Conservation (phyloP, 2,329 filamentous ascomycete genomes). For the Aciculosporium take region DNA sequence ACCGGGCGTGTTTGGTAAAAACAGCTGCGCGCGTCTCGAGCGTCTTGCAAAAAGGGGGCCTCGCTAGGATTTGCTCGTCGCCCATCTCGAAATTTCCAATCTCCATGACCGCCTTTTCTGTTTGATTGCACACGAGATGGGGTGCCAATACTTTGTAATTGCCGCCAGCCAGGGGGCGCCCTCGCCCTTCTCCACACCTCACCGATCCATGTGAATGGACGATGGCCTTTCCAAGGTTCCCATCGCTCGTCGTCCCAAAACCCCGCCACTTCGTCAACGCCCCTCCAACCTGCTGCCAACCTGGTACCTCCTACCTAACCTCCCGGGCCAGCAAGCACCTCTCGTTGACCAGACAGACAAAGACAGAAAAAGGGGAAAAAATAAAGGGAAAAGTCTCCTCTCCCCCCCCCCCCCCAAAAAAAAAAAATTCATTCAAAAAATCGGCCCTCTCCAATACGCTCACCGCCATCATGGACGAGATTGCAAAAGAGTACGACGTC, state of each 20-base stretch:
- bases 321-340: not conserved
- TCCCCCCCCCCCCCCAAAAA: too few relatives aligned
- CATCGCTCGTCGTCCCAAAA: conserved; percentile 9
- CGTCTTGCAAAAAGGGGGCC: not conserved
- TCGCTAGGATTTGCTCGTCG: not conserved
- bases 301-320: conserved; percentile 4
- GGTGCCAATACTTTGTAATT: not conserved
- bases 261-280: conserved; percentile 16
- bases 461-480: conserved; percentile 73
- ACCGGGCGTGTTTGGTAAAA: too few relatives aligned
- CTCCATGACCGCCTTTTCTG: conserved; percentile 2
- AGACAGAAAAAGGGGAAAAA: too few relatives aligned
- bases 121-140: not conserved
- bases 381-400: too few relatives aligned
- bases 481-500: conserved; percentile 96
- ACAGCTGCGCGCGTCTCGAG: too few relatives aligned
- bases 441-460: not conserved
- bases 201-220: too few relatives aligned
- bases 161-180: not conserved
- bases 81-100: not conserved
- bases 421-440: too few relatives aligned
- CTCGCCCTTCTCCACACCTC: conserved; percentile 14
- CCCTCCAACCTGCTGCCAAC: conserved; percentile 9
- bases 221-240: too few relatives aligned
- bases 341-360: conserved; percentile 1